Base-by-base conservation (phyloP, 495 filamentous ascomycete species). In the Lineolata rhizophorae region DNA sequence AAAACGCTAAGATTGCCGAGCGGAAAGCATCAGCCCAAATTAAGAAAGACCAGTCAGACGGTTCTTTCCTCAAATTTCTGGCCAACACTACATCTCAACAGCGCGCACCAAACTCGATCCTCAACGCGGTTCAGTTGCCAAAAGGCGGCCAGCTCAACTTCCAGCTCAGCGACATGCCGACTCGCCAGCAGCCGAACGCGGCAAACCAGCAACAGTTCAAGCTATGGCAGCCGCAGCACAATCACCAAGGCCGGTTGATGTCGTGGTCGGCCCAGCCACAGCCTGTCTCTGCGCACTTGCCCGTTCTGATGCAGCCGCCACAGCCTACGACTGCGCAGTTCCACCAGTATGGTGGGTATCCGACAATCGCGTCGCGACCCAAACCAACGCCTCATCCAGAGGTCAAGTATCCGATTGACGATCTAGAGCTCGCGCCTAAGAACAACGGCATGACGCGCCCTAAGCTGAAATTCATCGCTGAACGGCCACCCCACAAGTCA, bases 391-490 rank as follows among this genome's bases (percentile, higher is more conserved):
- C 79, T 3, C 77, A 77, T 13, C 78, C 80, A 17, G 70, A 74
- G 0, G 68, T 85, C 36, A 92, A 85, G 46, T 94, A 93, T 48
- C 87, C 87, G 0, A 91, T 93, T 35, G 87, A 97, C 39, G 87
- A 97, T 51, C 50, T 95, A 20, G 76, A 93, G 36, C 55, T 95
- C 13, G 57, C 66, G 13, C 70, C 67, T 2, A 58, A 64, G 29
- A 57, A 48, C 8, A 56, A 70, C 34, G 70, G 61, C 10, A 56
- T 58, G 8, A 60, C 61, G 21, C 65, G 87, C 9, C 87, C 87
- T 4, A 49, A 64, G 2, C 52, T 95, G 31, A 81, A 81, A 37
- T 92, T 74, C 49, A 55, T 90, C 38, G 75, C 68, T 27, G 57
- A 61, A 30, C n/a, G n/a, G n/a, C n/a, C n/a, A n/a, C n/a, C n/a